Conservation (phyloP, 192 early-diverging fungal species). For the Linnemannia elongata region DNA sequence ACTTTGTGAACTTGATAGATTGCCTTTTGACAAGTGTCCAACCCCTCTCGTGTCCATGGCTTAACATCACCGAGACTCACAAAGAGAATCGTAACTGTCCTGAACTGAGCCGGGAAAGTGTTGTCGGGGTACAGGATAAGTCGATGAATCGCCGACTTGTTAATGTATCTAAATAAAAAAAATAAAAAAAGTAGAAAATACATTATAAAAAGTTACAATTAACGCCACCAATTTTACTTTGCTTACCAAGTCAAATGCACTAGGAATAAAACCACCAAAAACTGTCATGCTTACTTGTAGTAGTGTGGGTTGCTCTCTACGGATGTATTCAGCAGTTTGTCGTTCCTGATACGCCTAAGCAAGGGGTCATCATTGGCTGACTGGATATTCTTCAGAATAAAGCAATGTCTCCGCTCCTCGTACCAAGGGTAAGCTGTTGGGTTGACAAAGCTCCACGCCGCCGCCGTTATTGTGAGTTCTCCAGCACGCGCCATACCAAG, state of each 20-base stretch:
- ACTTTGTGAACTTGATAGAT: constrained; percentile 48
- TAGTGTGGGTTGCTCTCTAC: constrained; percentile 56
- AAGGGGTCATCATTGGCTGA: background rate
- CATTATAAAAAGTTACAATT: background rate
- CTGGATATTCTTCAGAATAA: constrained; percentile 39
- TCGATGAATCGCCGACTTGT: constrained; percentile 62
- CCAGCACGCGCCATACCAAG: constrained; percentile 59
- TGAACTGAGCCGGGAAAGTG: constrained; percentile 63
- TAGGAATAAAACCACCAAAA: background rate
- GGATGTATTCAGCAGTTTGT: constrained; percentile 29
- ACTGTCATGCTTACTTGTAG: constrained; percentile 52
- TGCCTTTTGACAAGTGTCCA: constrained; percentile 58
- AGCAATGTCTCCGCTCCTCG: constrained; percentile 53
- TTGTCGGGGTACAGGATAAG: constrained; percentile 54
- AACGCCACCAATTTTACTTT: background rate
- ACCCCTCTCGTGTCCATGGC: constrained; percentile 55
- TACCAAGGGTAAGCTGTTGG: constrained; percentile 25
- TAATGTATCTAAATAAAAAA: constrained; percentile 48
- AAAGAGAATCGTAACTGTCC: constrained; percentile 67
- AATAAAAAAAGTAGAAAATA: background rate
- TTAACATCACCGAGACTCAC: constrained; percentile 63
- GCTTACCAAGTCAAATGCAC: background rate
- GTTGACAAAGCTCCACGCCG: constrained; percentile 42
- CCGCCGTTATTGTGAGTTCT: constrained; percentile 59
- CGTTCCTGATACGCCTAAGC: constrained; percentile 30